Base-by-base conservation (phyloP, 148 eudicot genomes). In the Cornus kousa region DNA sequence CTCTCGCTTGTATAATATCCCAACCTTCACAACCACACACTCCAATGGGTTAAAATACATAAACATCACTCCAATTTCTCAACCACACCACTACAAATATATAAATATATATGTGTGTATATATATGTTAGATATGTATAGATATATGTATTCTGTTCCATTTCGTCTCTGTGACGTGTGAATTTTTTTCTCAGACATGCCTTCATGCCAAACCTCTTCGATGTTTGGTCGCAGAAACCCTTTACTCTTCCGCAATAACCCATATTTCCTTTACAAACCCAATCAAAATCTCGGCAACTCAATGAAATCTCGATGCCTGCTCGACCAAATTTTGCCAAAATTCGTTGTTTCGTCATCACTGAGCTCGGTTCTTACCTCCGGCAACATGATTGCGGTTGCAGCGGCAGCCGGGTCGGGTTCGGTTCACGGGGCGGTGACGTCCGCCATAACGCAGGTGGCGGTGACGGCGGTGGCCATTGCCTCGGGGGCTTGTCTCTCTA, bases 381-480 rank as follows among this genome's bases (percentile, higher is more conserved):
- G 87, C 8, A 87, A 87, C 78, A 85, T 85, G 65, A 87, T 94
- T 60, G 86, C 89, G 33, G 91, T 92, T 0, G 91, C 95, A 0
- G 87, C 88, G 0, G 84, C 82, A 13, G 89, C 87, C 3, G 84
- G 86, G 0, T 80, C 92, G 0, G 79, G 88, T 14, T 32, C 79
- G 5, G 80, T 83, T 46, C 98, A 94, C 60, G 97, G 92, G 24
- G 95, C 97, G 22, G 97, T 95, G 32, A 69, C 93, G 37, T 90
- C 96, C 12, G 95, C 98, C 43, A 95, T 95, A 2, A 93, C 97
- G 1, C 95, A 93, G 76, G 92, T 95, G 73, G 97, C 98, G 19
- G 97, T 95, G n/a, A 90, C 96, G 8, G 98, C 98, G 5, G 96
- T 95, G 13, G 98, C 98, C 3, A 91, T 95, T 39, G 98, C 97